phyloP scores from a whole-genome alignment of 106 monocot genomes.

The Iris macrosiphon region DNA sequence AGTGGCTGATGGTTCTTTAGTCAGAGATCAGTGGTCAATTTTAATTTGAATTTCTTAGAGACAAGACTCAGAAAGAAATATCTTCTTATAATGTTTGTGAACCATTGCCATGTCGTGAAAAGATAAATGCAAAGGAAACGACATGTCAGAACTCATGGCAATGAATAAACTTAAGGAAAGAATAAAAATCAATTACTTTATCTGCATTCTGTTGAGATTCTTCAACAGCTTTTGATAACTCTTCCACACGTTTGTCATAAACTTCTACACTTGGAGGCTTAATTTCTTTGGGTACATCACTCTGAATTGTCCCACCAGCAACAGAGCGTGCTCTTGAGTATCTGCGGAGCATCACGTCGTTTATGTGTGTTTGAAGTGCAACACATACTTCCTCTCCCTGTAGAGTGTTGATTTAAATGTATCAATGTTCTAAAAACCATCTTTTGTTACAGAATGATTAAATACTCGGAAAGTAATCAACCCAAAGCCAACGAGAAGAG shows the following conservation, averaged over 20 bases:
- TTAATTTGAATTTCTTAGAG: no score
- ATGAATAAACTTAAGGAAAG: no score
- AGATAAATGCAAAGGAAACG: no score
- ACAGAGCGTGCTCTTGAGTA: constrained; percentile 78
- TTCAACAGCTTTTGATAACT: constrained; percentile 68
- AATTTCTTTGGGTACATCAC: constrained; percentile 41
- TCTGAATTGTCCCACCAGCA: constrained; percentile 47
- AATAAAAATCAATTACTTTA: constrained; percentile 29
- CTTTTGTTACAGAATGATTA: background rate
- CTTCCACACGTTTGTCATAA: constrained; percentile 64
- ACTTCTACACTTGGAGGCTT: constrained; percentile 45
- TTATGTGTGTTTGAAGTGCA: constrained; percentile 99
- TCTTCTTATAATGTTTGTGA: no score
- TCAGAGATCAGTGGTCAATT: no score
- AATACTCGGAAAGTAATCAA: background rate
- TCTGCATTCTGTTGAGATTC: constrained; percentile 85
- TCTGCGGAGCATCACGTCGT: constrained; percentile 96
- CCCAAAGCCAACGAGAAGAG: background rate
- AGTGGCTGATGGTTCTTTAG: no score
- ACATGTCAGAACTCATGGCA: no score
- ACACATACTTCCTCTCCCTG: constrained; percentile 99
- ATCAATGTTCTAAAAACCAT: background rate
- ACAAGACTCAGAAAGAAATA: no score
- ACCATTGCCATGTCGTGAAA: no score
- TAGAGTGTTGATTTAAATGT: constrained; percentile 9